Evolutionary conservation across 163 green algal genomes (phyloP), one percentile per base, ranked within the genome.

Genomic region (Scenedesmus sp.): DNA sequence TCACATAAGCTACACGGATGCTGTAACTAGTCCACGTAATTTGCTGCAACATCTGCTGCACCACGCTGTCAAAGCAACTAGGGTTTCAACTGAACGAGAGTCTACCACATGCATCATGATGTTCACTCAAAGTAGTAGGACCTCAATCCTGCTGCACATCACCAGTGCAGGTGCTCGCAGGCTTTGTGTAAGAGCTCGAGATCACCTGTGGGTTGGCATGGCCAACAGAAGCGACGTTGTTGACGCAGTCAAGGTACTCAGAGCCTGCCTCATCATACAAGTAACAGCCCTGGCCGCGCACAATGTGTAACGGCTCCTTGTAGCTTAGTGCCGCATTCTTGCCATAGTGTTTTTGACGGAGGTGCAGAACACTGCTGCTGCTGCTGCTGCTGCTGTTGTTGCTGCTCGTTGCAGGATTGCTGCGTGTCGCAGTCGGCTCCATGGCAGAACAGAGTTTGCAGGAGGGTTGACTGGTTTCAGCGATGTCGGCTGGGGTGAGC

Each of bases 181-280:
- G 18, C 3, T 20, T 5, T 18, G 4, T 76, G 30, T 4, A 76
- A 76, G 18, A 40, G 33, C 73, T 44, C 13, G 6, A 46, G 9
- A 37, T 13, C 53, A 97, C 96, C 93, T 95, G 92, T 18, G 94
- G 90, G 42, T 98, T 91, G 43, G 83, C 95, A 85, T 98, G 97
- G 0, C 97, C 97, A 3, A 98, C 92, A 89, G 97, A 94, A 0
- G 96, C 94, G 16, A 98, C 97, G 78, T 98, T 98, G 93, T 98
- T 98, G 35, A 97, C 94, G 70, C 94, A 97, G 91, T 98, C 91
- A 35, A 94, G 89, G 92, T 97, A 98, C 40, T 94, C 73, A 49
- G 53, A 33, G 16, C 92, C 93, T 22, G 89, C 40, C 0, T 93
- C 82, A 83, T 96, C 94, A 81, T 94, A 96, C 49, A 98, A 81